Evolutionary conservation across 2,329 filamentous ascomycete genomes (phyloP), one percentile per base, ranked within the genome.

Genomic region (Alternaria angustiovoidea): DNA sequence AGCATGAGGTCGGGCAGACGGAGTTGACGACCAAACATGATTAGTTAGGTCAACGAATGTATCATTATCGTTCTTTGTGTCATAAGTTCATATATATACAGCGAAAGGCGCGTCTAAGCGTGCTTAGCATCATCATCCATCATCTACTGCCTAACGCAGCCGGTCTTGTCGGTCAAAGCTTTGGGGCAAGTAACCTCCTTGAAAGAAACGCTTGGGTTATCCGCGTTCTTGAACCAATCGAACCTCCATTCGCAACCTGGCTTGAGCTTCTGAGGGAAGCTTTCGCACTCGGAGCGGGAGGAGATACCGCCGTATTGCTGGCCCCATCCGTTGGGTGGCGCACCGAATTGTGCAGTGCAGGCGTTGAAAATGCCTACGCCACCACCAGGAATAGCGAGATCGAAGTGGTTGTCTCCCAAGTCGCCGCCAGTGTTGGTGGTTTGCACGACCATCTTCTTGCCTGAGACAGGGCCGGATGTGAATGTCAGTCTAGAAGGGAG

Each of bases 371-470:
- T 39, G n/a, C 76, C 75, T 1, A 78, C 74, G 41, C 75, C 76
- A 20, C 75, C 75, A 12, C 76, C 76, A 4, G 76, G 75, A 66
- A 78, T 78, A n/a, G 76, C 75, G 11, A 78, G 47, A 54, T 77
- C 75, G 64, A 78, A 78, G 62, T 77, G 74, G 62, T 78, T 78
- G 22, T 72, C 51, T 18, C 74, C 75, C 7, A 78, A 73, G 32
- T 78, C 76, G 22, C 71, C 68, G 11, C 73, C 87, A 1, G 87
- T 90, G 77, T 89, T 89, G 49, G 86, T 88, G 5, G 86, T 84
- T 72, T 90, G 88, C 5, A 90, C 86, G 54, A 89, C 78, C 84
- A 89, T 85, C 64, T 83, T 84, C 79, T 89, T 87, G 61, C 88
- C 87, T 3, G 78, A 72, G 20, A 86, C 83, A 2, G 84, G 75